Percentiles rank a stretch among this genome's conserved stretches.
phyloP scores from a whole-genome alignment of 768 basidiomycete genomes.

The Naganishia kalamii region DNA sequence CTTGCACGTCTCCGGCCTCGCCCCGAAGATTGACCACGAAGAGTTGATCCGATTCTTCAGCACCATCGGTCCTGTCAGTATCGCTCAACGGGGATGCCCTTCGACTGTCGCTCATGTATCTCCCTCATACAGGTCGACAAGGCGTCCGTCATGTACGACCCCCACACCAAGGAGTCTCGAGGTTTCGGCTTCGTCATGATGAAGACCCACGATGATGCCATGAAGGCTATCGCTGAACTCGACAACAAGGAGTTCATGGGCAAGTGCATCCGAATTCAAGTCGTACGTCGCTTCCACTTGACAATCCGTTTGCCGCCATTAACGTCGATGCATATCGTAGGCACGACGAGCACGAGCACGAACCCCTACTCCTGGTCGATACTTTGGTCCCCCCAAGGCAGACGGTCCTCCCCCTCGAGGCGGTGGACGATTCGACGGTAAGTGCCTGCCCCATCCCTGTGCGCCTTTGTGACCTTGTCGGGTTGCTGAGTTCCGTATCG shows the following conservation, averaged over 20 bases:
- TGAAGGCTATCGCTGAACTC: constrained; percentile 77
- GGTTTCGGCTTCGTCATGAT: constrained; percentile 87
- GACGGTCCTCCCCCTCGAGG: constrained; percentile 45
- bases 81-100: neutral
- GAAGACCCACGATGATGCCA: constrained; percentile 78
- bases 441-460: neutral
- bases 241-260: constrained; percentile 81
- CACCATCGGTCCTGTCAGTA: constrained; percentile 74
- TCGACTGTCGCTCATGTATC: neutral
- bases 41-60: constrained; percentile 82
- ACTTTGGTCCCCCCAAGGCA: constrained; percentile 87
- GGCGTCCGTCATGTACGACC: constrained; percentile 62
- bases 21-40: constrained; percentile 65
- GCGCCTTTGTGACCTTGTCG: constrained; percentile 48
- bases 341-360: constrained; percentile 45
- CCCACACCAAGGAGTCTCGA: constrained; percentile 64
- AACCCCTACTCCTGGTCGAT: constrained; percentile 77
- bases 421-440: constrained; percentile 26
- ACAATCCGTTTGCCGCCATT: neutral
- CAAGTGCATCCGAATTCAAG: constrained; percentile 61
- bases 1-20: constrained; percentile 59
- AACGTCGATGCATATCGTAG: constrained; percentile 13
- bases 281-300: neutral
- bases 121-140: constrained; percentile 54
- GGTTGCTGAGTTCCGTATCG: constrained; percentile 1